Conservation (phyloP, 2,329 filamentous ascomycete species). For the Alternaria sp. region DNA sequence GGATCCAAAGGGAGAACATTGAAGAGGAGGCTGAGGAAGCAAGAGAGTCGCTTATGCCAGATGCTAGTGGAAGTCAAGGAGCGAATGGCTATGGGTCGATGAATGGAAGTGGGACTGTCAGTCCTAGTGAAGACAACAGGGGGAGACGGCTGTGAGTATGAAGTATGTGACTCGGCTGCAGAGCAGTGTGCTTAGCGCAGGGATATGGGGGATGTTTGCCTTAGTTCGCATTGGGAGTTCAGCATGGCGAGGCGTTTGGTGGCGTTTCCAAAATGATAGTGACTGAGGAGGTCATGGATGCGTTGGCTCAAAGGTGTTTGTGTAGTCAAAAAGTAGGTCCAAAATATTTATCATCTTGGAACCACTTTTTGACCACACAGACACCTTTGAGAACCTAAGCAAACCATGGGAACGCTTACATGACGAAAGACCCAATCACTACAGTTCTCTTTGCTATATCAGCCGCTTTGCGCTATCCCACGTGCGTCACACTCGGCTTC, state of each 20-base stretch:
- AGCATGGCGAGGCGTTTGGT: constrained; percentile 18
- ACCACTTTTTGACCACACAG: too few relatives aligned
- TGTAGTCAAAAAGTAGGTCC: too few relatives aligned
- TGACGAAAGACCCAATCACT: too few relatives aligned
- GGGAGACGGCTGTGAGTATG: constrained; percentile 20
- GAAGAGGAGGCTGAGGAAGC: constrained; percentile 46
- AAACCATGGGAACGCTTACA: too few relatives aligned
- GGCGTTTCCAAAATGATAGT: not conserved
- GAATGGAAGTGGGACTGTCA: constrained; percentile 15
- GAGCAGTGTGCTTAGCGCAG: too few relatives aligned
- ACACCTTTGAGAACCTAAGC: too few relatives aligned
- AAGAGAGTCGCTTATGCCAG: constrained; percentile 45
- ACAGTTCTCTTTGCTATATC: too few relatives aligned
- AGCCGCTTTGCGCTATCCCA: too few relatives aligned
- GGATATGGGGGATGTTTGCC: not conserved
- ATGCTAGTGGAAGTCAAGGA: constrained; percentile 23
- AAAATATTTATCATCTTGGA: too few relatives aligned
- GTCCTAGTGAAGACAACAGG: constrained; percentile 24
- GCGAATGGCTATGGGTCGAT: constrained; percentile 32
- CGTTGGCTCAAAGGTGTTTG: too few relatives aligned
- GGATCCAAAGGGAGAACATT: constrained; percentile 47
- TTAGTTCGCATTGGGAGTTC: not conserved
- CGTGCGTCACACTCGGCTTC: not conserved
- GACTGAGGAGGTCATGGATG: too few relatives aligned
- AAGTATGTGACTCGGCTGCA: not conserved